Evolutionary conservation across 257 asterid genomes (phyloP).

Genomic region (Plantago major): DNA sequence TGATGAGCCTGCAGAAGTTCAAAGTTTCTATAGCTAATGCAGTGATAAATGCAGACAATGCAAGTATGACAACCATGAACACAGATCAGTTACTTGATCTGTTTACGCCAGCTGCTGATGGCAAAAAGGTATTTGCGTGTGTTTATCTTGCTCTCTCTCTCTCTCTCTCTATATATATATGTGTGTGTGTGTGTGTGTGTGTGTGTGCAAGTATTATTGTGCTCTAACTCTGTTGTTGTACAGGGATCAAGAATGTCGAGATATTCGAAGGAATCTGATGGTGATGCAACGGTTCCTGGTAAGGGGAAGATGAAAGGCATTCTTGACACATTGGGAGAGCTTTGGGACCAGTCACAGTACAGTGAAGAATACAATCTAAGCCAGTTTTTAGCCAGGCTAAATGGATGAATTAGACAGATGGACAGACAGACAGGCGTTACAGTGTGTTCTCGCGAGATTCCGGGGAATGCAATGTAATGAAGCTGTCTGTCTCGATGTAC

Average conservation of each 20-base stretch:
- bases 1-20: slow-evolving; percentile 98
- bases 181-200: background rate
- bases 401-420: slow-evolving; percentile 41
- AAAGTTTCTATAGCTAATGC: slow-evolving; percentile 94
- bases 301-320: slow-evolving; percentile 76
- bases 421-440: no score
- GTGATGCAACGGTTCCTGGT: slow-evolving; percentile 52
- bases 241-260: slow-evolving; percentile 56
- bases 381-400: slow-evolving; percentile 78
- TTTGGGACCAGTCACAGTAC: slow-evolving; percentile 99
- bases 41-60: slow-evolving; percentile 85
- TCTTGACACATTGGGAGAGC: slow-evolving; percentile 93
- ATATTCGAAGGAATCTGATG: slow-evolving; percentile 38
- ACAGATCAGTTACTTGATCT: slow-evolving; percentile 96
- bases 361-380: slow-evolving; percentile 85
- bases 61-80: slow-evolving; percentile 96
- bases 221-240: background rate
- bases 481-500: slow-evolving; percentile 32
- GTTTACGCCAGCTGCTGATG: slow-evolving; percentile 84
- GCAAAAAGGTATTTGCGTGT: slow-evolving; percentile 55
- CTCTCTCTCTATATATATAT: background rate
- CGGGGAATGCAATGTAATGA: background rate
- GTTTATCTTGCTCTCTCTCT: background rate
- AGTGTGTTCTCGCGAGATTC: slow-evolving; percentile 9
- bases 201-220: no score